phyloP scores from a whole-genome alignment of 2,329 filamentous ascomycete species.

The Chrysosporium keratinophilum region DNA sequence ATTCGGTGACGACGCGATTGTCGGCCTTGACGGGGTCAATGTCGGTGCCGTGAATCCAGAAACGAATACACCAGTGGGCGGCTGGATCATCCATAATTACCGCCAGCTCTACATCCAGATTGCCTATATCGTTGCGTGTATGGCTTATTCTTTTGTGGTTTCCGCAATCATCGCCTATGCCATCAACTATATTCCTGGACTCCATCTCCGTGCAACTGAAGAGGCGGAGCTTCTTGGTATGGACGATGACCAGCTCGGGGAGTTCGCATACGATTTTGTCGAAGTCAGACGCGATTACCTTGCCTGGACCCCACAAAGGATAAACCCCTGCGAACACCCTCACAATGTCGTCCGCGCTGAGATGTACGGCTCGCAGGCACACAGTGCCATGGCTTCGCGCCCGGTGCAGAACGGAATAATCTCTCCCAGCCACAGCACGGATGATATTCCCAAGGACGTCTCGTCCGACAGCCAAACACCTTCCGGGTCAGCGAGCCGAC shows the following conservation, averaged over 20 bases:
- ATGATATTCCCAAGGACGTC: constrained; percentile 2
- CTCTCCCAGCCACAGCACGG: background rate
- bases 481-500: constrained; percentile 5
- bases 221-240: constrained; percentile 60
- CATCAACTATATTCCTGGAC: constrained; percentile 60
- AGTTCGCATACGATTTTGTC: constrained; percentile 45
- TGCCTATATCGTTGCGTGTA: constrained; percentile 55
- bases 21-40: constrained; percentile 59
- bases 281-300: constrained; percentile 43
- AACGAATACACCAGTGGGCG: constrained; percentile 42
- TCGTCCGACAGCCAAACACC: background rate
- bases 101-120: constrained; percentile 62
- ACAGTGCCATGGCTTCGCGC: constrained; percentile 42
- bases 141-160: constrained; percentile 56
- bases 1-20: constrained; percentile 65
- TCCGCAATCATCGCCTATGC: constrained; percentile 60
- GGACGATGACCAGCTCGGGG: constrained; percentile 44
- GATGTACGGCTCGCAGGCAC: constrained; percentile 50
- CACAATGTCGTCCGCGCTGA: constrained; percentile 48
- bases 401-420: constrained; percentile 9
- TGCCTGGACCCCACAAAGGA: constrained; percentile 40
- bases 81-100: constrained; percentile 62
- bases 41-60: constrained; percentile 32
- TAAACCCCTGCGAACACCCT: constrained; percentile 37
- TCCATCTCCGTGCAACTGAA: constrained; percentile 56